Evolutionary conservation across 139 green algal genomes (phyloP).

Genomic region (Tetraselmis striata): DNA sequence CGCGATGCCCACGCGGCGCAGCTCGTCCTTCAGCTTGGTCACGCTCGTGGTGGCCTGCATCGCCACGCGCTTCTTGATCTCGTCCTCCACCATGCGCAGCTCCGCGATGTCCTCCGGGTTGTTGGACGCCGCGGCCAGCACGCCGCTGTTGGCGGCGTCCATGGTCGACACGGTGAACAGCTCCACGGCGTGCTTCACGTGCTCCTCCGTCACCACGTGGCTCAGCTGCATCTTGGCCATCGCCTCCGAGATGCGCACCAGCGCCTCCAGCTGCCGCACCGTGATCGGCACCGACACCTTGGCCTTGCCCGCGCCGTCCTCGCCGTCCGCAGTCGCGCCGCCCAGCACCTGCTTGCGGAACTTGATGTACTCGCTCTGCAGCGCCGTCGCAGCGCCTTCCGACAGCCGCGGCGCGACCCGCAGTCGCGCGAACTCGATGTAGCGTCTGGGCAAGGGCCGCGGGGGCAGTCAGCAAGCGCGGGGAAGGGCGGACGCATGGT

Average conservation of each 20-base stretch:
- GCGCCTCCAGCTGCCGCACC: constrained; percentile 93
- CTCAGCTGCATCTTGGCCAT: constrained; percentile 88
- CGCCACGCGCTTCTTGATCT: constrained; percentile 65
- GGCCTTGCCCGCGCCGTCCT: constrained; percentile 41
- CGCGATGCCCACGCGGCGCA: neutral
- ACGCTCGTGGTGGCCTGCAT: neutral
- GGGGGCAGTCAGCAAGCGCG: no score
- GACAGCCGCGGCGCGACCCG: constrained; percentile 71
- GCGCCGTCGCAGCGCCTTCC: constrained; percentile 45
- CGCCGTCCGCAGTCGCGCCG: neutral
- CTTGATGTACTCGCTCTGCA: constrained; percentile 83
- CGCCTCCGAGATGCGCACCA: constrained; percentile 87
- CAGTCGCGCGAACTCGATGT: constrained; percentile 82
- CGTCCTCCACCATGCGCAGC: constrained; percentile 58
- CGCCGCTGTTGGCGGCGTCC: constrained; percentile 62
- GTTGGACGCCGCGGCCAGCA: constrained; percentile 57
- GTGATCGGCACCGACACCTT: constrained; percentile 83
- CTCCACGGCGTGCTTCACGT: constrained; percentile 74
- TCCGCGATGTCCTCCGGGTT: constrained; percentile 62
- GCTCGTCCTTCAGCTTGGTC: neutral
- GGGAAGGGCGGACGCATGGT: no score
- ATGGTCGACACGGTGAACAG: constrained; percentile 79
- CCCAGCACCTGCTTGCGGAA: constrained; percentile 69
- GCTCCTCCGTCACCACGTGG: constrained; percentile 50
- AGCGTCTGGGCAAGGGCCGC: constrained; percentile 85